Evolutionary conservation across 2,329 filamentous ascomycete genomes (phyloP), one percentile per base, ranked within the genome.

Genomic region (Iodosphaeria phyllophila): DNA sequence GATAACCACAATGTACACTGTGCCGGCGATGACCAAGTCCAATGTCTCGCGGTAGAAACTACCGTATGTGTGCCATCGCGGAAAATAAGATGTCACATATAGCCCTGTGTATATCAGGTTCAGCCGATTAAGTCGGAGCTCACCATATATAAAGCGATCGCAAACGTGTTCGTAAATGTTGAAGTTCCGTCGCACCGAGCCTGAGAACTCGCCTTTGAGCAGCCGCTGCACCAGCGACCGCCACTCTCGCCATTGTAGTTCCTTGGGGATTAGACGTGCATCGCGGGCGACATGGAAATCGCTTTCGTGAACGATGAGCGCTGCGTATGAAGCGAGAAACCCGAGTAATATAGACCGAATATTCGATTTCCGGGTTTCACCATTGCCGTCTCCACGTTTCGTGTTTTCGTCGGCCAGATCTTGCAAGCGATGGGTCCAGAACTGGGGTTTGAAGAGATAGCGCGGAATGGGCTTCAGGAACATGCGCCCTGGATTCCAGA

Each of bases 71-170:
- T n/a, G n/a, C n/a, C n/a, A n/a, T n/a, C n/a, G n/a, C n/a, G n/a
- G n/a, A n/a, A n/a, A n/a, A n/a, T n/a, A n/a, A n/a, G n/a, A n/a
- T n/a, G n/a, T n/a, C n/a, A 26, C 33, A 33, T 58, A 60, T 22
- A 44, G 30, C 2, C 34, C 22, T 21, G 48, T 48, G 32, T 52
- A 53, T 22, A 58, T 46, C 24, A 52, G 50, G 36, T 62, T 48
- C 22, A 50, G 24, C n/a, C 47, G 44, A 25, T 38, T 38, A 2
- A 48, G 33, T 3, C 50, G 47, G 9, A 56, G 45, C 32, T 55
- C 52, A 10, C 51, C 51, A 32, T 49, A 56, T 31, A 38, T 40
- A 32, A 51, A 56, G 10, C 52, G 42, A 15, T 39, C 39, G 27
- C 48, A 45, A 23, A 47, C 32, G 8, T 35, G 22, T 3, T 35